phyloP scores from a whole-genome alignment of 805 yeast species.

The Candida piceae region DNA sequence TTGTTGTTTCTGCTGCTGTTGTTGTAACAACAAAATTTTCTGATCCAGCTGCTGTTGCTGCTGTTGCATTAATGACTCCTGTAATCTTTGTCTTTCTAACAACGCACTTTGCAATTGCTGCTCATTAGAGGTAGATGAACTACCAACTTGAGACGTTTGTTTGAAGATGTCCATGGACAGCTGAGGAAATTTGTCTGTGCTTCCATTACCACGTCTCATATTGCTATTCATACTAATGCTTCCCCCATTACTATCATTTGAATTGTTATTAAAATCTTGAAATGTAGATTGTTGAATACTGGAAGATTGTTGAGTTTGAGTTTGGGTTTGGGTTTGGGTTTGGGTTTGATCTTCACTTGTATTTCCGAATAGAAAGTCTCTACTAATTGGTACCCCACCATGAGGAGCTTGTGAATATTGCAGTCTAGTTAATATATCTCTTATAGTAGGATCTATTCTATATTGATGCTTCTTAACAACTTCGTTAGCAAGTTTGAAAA shows the following conservation, averaged over 20 bases:
- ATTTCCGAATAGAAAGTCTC: conserved; percentile 19
- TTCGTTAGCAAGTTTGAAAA: conserved; percentile 55
- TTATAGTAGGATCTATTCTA: conserved; percentile 58
- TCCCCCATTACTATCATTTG: neutral
- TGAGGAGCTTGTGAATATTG: conserved; percentile 58
- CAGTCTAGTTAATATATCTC: conserved; percentile 51
- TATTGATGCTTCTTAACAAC: conserved; percentile 41
- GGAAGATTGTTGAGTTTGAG: no score
- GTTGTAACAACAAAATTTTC: neutral
- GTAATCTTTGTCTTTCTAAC: conserved; percentile 1
- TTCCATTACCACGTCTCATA: neutral
- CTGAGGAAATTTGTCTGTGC: conserved; percentile 15
- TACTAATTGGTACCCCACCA: conserved; percentile 41
- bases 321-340: no score
- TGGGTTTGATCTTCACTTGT: no score
- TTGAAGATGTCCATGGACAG: conserved; percentile 18
- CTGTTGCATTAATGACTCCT: neutral
- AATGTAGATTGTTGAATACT: neutral
- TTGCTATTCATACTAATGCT: neutral
- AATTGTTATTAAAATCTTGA: neutral
- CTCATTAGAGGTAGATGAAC: neutral
- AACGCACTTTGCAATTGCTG: conserved; percentile 1
- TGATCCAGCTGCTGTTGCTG: conserved; percentile 2
- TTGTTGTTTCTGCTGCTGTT: conserved; percentile 1
- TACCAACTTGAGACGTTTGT: conserved; percentile 1